These are phyloP conservation scores for Pseudozyma sp. DNA, from an alignment of 1,284 basidiomycete genomes.

Conservation along the genomic window DNA sequence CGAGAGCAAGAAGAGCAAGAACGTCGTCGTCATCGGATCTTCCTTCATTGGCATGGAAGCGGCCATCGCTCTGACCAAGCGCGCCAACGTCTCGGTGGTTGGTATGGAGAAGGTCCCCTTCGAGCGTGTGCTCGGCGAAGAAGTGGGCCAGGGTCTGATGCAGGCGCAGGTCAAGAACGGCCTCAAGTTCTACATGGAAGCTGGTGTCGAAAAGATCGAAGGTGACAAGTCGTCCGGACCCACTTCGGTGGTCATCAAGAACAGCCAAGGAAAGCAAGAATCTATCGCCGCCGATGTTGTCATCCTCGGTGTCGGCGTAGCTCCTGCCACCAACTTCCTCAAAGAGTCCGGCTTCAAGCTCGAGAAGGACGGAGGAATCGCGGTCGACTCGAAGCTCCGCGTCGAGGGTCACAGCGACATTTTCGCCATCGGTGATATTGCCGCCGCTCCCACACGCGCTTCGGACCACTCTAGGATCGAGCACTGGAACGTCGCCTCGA, in stretches of 20 bases:
- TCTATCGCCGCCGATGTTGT: slow-evolving; percentile 82
- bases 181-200: slow-evolving; percentile 82
- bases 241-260: slow-evolving; percentile 75
- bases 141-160: slow-evolving; percentile 82
- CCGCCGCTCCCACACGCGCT: slow-evolving; percentile 77
- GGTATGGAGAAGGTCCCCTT: slow-evolving; percentile 88
- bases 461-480: slow-evolving; percentile 78
- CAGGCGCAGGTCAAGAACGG: slow-evolving; percentile 76
- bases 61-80: slow-evolving; percentile 80
- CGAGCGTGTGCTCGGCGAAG: slow-evolving; percentile 81
- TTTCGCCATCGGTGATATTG: slow-evolving; percentile 92
- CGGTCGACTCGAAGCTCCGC: slow-evolving; percentile 82
- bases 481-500: slow-evolving; percentile 91
- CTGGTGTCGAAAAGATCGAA: slow-evolving; percentile 80
- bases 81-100: slow-evolving; percentile 79
- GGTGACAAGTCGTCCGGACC: slow-evolving; percentile 60
- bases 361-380: slow-evolving; percentile 77
- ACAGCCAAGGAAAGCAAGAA: slow-evolving; percentile 71
- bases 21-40: slow-evolving; percentile 85
- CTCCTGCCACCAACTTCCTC: slow-evolving; percentile 85
- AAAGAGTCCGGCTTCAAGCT: slow-evolving; percentile 73
- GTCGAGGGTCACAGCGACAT: slow-evolving; percentile 76
- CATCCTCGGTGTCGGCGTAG: slow-evolving; percentile 89
- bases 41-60: slow-evolving; percentile 96
- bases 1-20: slow-evolving; percentile 70